These are phyloP conservation scores for Pueraria montana DNA, from an alignment of 306 rosid species.

Conservation along the genomic window DNA sequence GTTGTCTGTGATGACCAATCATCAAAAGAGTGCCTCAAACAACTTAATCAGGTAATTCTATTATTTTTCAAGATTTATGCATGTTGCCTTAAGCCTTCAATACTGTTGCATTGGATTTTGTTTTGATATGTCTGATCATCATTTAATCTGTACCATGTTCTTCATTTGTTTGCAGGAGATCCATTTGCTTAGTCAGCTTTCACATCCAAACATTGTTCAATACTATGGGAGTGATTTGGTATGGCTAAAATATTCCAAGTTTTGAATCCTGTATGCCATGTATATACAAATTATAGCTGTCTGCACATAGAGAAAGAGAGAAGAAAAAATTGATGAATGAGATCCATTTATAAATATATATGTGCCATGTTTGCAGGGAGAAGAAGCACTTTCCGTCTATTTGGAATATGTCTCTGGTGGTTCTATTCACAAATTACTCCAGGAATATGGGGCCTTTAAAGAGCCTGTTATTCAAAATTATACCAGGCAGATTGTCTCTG, in stretches of 20 bases:
- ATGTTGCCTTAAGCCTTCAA: slow-evolving; percentile 38
- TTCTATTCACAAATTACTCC: slow-evolving; percentile 93
- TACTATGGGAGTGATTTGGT: slow-evolving; percentile 97
- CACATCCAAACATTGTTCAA: slow-evolving; percentile 92
- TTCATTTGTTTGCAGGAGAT: slow-evolving; percentile 77
- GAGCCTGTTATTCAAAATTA: slow-evolving; percentile 97
- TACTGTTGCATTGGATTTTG: slow-evolving; percentile 24
- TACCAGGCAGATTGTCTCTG: slow-evolving; percentile 89
- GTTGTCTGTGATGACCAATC: slow-evolving; percentile 83
- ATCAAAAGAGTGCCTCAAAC: slow-evolving; percentile 93
- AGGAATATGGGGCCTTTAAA: slow-evolving; percentile 87
- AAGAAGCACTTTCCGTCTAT: slow-evolving; percentile 89
- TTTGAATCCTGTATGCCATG: background rate
- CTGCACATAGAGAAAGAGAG: background rate
- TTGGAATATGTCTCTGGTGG: slow-evolving; percentile 98
- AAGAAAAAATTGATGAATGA: background rate
- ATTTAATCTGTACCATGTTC: slow-evolving; percentile 13
- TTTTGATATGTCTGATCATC: slow-evolving; percentile 8
- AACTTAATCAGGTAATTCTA: slow-evolving; percentile 85
- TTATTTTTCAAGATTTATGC: slow-evolving; percentile 20
- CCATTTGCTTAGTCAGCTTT: slow-evolving; percentile 81
- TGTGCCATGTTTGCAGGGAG: slow-evolving; percentile 70
- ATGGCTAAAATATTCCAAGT: slow-evolving; percentile 29
- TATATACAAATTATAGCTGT: slow-evolving; percentile 3
- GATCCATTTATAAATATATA: slow-evolving; percentile 32